A percentile compares a stretch with the other conserved stretches of the same genome.
Conservation (phyloP, 108 stramenopile species). For the Seminavis robusta region DNA sequence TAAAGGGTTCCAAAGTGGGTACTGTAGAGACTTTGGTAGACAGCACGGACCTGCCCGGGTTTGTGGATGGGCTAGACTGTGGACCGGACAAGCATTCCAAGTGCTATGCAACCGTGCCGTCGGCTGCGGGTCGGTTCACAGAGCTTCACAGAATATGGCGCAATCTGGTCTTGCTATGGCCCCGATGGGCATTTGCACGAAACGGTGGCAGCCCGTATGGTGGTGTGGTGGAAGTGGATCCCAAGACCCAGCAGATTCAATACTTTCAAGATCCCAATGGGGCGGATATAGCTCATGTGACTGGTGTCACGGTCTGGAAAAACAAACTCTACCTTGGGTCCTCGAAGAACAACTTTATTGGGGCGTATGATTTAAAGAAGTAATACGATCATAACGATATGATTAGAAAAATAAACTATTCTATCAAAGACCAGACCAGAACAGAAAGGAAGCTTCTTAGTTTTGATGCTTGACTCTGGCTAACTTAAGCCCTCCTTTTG, state of each 20-base stretch:
- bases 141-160: constrained; percentile 12
- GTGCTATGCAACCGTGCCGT: constrained; percentile 26
- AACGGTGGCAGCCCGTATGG: constrained; percentile 24
- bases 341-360: constrained; percentile 55
- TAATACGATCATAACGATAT: background rate
- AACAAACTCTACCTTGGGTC: constrained; percentile 72
- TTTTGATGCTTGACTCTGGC: no score
- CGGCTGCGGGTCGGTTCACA: background rate
- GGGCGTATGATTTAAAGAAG: constrained; percentile 37
- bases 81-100: constrained; percentile 23
- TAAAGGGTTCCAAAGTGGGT: constrained; percentile 38
- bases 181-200: constrained; percentile 36
- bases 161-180: constrained; percentile 44
- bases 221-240: constrained; percentile 45
- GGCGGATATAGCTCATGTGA: constrained; percentile 39
- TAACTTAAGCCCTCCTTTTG: no score
- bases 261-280: constrained; percentile 63
- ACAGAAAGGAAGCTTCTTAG: no score
- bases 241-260: constrained; percentile 11
- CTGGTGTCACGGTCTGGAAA: constrained; percentile 52
- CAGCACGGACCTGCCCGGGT: constrained; percentile 27
- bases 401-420: no score
- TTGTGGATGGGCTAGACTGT: constrained; percentile 61
- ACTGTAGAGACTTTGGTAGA: constrained; percentile 6
- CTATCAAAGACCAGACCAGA: no score